phyloP scores from a whole-genome alignment of 2,329 filamentous ascomycete species.

The Neurospora sp. region DNA sequence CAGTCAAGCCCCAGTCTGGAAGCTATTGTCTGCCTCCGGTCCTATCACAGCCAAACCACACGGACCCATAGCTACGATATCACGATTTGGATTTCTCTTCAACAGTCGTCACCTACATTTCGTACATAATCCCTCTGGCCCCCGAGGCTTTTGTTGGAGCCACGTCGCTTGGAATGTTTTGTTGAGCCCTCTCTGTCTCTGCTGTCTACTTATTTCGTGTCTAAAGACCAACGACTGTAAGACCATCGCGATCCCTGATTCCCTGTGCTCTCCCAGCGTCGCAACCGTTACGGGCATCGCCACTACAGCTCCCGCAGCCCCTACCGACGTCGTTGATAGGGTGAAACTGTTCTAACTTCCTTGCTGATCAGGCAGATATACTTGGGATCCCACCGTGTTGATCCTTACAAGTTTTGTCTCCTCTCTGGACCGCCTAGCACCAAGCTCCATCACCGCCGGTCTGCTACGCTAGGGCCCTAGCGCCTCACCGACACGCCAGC shows the following conservation, averaged over 20 bases:
- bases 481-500: conserved; percentile 1
- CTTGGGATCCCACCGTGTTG: neutral
- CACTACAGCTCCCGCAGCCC: neutral
- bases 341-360: neutral
- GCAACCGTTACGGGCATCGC: neutral
- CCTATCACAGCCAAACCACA: neutral
- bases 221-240: neutral
- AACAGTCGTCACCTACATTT: neutral
- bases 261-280: neutral
- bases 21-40: neutral
- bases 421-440: neutral
- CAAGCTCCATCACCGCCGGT: neutral
- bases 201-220: neutral
- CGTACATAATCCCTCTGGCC: neutral
- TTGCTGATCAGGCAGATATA: neutral
- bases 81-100: neutral
- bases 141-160: neutral
- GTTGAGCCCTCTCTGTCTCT: neutral
- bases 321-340: neutral
- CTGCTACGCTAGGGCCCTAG: neutral
- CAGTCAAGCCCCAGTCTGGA: neutral
- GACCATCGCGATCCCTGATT: neutral
- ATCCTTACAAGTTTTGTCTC: neutral
- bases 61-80: neutral
- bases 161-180: neutral